Evolutionary conservation across 2,329 filamentous ascomycete genomes (phyloP), one percentile per base, ranked within the genome.

Genomic region (Fusarium falciforme): DNA sequence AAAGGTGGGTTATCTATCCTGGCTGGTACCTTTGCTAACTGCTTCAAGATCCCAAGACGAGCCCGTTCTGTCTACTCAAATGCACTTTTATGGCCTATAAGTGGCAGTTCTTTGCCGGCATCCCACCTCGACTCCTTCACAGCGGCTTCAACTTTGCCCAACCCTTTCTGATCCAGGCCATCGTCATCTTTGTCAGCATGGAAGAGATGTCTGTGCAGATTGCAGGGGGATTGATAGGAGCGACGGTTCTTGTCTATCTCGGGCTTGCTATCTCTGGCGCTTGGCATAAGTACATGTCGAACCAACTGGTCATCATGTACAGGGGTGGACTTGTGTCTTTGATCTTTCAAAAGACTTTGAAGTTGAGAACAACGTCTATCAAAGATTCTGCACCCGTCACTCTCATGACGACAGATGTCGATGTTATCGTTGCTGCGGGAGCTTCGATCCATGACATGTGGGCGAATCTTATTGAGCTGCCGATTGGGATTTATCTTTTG

Each of bases 321-420:
- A 80, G 84, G 25, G 83, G 79, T 2, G 80, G 78, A 1, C 64
- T 85, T 2, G 75, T 82, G 5, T 84, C 86, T 0, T 79, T 89
- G 72, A 84, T 91, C 2, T 90, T 87, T 73, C 82, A 84, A 20
- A 86, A 87, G 72, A 86, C 85, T 0, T 66, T 86, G 1, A 72
- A 76, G 1, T 68, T 85, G 17, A 78, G 78, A 12, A 75, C 78
- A 0, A 70, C 76, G 0, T 70, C 77, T 1, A 76, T 81, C 27
- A 81, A 83, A 17, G 83, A 84, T 25, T 79, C 80, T 1, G 81
- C 82, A 1, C 80, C 85, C 1, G 73, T 85, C 6, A 87, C 85
- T 1, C 78, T 87, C 9, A 87, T 88, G 84, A 84, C 82, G 17
- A 83, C 84, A 1, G 85, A 87, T 61, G 81, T 87, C 7, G 84